phyloP scores from a whole-genome alignment of 192 early-diverging fungal species.

The Pilobolus umbonatus region DNA sequence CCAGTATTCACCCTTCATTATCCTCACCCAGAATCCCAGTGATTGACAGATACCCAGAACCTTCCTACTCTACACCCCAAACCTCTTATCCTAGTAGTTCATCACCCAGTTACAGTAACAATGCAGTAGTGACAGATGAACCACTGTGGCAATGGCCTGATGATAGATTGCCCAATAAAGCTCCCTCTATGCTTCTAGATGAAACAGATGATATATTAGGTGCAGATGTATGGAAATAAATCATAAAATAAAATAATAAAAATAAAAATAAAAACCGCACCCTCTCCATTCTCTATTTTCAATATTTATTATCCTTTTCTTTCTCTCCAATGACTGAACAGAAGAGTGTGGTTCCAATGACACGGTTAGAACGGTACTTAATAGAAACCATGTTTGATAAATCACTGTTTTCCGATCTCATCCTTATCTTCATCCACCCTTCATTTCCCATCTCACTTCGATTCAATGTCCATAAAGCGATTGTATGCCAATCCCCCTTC shows the following conservation, averaged over 20 bases:
- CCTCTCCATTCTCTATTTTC: not conserved
- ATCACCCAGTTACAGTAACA: too few relatives aligned
- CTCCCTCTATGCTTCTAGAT: not conserved
- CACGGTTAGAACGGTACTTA: slow-evolving; percentile 13
- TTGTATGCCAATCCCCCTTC: slow-evolving; percentile 26
- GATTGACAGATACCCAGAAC: not conserved
- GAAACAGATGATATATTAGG: slow-evolving; percentile 1
- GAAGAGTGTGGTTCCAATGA: not conserved
- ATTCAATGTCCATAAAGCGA: slow-evolving; percentile 26
- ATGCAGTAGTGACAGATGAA: not conserved
- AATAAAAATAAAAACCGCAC: not conserved
- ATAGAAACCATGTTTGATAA: slow-evolving; percentile 26
- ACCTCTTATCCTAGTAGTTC: not conserved
- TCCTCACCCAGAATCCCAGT: not conserved
- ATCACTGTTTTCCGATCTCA: slow-evolving; percentile 27
- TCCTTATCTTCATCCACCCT: slow-evolving; percentile 24
- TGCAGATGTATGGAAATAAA: slow-evolving; percentile 15
- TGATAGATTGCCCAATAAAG: not conserved
- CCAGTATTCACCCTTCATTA: too few relatives aligned
- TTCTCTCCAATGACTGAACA: not conserved
- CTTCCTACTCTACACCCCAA: slow-evolving; percentile 6
- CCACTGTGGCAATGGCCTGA: slow-evolving; percentile 10
- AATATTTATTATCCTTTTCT: not conserved
- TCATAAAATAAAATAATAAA: not conserved
- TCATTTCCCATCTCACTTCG: slow-evolving; percentile 27